phyloP scores from a whole-genome alignment of 768 basidiomycete genomes.

The Boletus fagicola region DNA sequence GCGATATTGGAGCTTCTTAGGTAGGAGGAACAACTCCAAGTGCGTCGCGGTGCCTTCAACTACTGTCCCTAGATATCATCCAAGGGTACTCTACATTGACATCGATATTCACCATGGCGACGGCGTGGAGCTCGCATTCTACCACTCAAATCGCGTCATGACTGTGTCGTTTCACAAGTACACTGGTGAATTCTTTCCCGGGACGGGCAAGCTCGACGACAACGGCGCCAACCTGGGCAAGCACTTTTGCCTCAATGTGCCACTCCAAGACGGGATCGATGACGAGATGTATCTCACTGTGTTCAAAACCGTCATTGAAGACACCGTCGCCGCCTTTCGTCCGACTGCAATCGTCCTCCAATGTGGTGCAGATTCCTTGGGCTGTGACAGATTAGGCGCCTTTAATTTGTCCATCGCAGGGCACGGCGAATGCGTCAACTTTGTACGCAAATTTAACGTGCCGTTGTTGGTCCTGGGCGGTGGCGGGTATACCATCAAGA shows the following conservation, averaged over 20 bases:
- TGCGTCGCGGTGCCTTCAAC: not conserved
- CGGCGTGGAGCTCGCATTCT: conserved; percentile 97
- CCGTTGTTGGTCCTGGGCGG: conserved; percentile 92
- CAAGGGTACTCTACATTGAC: conserved; percentile 95
- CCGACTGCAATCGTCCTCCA: conserved; percentile 92
- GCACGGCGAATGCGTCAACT: conserved; percentile 97
- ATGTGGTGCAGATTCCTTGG: conserved; percentile 95
- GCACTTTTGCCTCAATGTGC: conserved; percentile 94
- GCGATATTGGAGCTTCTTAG: conserved; percentile 90
- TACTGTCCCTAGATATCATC: conserved; percentile 64
- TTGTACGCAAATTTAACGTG: conserved; percentile 88
- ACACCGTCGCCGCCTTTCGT: conserved; percentile 84
- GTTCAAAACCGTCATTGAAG: conserved; percentile 96
- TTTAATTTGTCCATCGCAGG: conserved; percentile 98
- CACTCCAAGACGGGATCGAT: conserved; percentile 93
- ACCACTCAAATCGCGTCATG: conserved; percentile 96
- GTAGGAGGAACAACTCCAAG: conserved; percentile 37
- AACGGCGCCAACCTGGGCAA: conserved; percentile 86
- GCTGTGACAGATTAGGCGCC: conserved; percentile 91
- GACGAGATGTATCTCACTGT: conserved; percentile 95
- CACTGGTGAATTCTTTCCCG: conserved; percentile 97
- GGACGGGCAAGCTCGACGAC: conserved; percentile 94
- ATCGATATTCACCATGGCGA: conserved; percentile 99
- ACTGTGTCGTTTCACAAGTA: conserved; percentile 99
- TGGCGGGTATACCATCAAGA: conserved; percentile 95